Base-by-base conservation (phyloP, 192 early-diverging fungal species). In the Kappamyces sp. region DNA sequence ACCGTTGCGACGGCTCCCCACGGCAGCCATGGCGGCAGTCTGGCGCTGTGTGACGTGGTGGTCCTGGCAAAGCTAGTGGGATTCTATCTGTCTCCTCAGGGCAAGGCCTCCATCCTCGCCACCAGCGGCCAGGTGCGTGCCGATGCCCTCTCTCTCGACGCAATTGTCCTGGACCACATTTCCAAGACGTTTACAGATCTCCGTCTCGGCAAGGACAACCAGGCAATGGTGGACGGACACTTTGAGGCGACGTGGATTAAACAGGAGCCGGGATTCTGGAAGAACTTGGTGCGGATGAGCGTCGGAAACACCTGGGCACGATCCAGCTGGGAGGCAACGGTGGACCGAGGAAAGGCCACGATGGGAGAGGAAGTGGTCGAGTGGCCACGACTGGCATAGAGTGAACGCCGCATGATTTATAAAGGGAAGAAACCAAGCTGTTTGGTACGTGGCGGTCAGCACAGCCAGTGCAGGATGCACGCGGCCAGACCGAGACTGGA, bases 51-150 rank as follows among this genome's bases (percentile, higher is more conserved):
- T 12, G 78, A 80, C 57, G 71, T 65, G 14, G 67, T 62, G 5
- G 47, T 66, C 8, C 65, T 80, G 8, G 78, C 73, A 8, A 75
- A 75, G 49, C 67, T 80, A 1, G 46, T 79, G 37, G 71, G 47
- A 60, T 35, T 62, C 11, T 33, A 57, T 8, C 61, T 64, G 9
- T 40, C 54, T 55, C 3, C 54, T 7, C 54, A 55, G 45, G 54
- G 59, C n/a, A 60, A 9, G 8, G 54, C 33, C 9, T 41, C 8
- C 22, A 43, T 43, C 42, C 8, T 43, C 14, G 42, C 14, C 42
- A 43, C 0, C 42, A 43, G 14, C 42, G 42, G 14, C 42, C 42
- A 43, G 14, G 42, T 11, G 8, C 42, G 8, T 43, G 42, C 8
- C 42, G 42, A 43, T 43, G 42, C 42, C 14, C 42, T 43, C 14